Percentiles rank a stretch among this genome's conserved stretches.
These are phyloP conservation scores for Leersia perrieri DNA, from an alignment of 176 grass and related monocot genomes.

Conservation along the genomic window DNA sequence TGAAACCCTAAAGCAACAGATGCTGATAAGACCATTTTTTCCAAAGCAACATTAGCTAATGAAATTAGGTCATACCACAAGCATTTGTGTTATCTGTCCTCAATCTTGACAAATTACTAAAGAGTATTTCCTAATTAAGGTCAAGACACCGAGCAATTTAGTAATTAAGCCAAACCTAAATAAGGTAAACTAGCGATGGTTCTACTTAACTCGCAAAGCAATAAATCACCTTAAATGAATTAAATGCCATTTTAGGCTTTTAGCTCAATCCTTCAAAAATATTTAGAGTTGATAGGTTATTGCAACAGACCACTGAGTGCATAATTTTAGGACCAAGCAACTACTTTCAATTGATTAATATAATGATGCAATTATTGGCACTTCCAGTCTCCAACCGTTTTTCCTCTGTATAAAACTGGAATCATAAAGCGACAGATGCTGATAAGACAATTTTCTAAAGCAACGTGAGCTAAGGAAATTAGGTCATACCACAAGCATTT, in stretches of 20 bases:
- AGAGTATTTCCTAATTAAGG: background rate
- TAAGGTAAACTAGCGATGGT: background rate
- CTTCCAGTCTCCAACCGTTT: background rate
- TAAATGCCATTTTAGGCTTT: background rate
- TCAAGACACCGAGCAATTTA: background rate
- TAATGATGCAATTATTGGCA: background rate
- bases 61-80: background rate
- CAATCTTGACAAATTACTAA: background rate
- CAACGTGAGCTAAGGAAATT: background rate
- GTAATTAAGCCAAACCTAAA: no score
- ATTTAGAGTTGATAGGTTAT: background rate
- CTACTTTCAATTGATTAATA: background rate
- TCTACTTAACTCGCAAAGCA: constrained; percentile 7
- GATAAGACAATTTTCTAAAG: background rate
- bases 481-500: background rate
- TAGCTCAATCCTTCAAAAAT: background rate
- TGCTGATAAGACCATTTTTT: background rate
- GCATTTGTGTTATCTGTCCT: background rate
- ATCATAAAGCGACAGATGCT: background rate
- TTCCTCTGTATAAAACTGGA: background rate
- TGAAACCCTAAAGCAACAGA: background rate
- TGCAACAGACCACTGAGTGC: background rate
- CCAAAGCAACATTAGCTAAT: background rate
- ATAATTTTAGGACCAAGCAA: background rate
- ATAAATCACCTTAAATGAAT: background rate